Evolutionary conservation across 75 land plant genomes (phyloP).

Genomic region (Gnetum montanum): DNA sequence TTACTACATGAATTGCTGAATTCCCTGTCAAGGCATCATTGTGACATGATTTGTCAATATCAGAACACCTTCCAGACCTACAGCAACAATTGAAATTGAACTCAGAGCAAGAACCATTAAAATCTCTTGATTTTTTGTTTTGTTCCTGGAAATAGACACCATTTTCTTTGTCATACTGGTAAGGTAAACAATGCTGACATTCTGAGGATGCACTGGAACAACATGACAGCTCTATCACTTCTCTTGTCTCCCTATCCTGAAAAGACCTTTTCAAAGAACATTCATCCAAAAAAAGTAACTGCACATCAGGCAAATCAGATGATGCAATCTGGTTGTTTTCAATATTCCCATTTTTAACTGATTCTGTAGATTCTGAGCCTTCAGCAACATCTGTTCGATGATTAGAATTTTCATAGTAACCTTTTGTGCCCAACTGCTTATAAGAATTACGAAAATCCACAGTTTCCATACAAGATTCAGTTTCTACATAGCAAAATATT

Average conservation of each 20-base stretch:
- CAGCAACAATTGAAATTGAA: too few species aligned
- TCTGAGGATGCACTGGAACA: neutral
- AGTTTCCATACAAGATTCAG: neutral
- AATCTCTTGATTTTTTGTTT: too few species aligned
- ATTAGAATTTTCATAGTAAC: neutral
- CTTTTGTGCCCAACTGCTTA: neutral
- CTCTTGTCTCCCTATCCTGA: neutral
- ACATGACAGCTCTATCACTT: neutral
- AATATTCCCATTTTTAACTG: neutral
- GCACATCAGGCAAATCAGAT: neutral
- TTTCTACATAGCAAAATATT: neutral
- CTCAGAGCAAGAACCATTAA: too few species aligned
- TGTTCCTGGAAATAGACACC: too few species aligned
- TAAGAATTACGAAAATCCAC: neutral
- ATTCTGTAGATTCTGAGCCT: conserved; percentile 1
- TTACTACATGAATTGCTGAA: too few species aligned
- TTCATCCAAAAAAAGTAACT: neutral
- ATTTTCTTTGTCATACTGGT: too few species aligned
- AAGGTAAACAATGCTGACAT: neutral
- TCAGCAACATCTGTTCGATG: neutral
- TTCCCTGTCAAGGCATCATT: too few species aligned
- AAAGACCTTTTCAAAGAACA: neutral
- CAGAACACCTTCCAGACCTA: too few species aligned
- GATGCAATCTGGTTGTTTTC: neutral
- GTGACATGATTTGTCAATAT: too few species aligned